Base-by-base conservation (phyloP, 164 flowering plant genomes). In the Chloranthus sessilifolius region DNA sequence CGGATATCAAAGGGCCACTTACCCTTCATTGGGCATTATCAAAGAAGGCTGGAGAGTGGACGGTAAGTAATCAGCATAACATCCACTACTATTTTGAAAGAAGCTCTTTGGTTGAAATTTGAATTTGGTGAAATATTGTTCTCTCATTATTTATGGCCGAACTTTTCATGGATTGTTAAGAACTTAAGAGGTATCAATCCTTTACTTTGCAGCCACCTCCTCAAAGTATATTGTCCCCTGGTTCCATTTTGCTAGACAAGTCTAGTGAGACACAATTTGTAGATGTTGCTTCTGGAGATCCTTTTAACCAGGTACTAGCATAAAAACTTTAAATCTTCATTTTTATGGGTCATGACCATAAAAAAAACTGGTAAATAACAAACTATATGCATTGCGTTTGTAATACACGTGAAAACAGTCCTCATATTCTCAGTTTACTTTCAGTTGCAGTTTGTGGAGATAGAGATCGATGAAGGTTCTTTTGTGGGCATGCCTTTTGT, bases 1-100 rank as follows among this genome's bases (percentile, higher is more conserved):
- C 99, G 51, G 81, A 88, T 72, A 36, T 75, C 43, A 38, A 66
- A 51, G 91, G 71, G 16, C 85, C 96, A 33, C 63, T 84, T 48
- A 73, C 63, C 30, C 88, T 92, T 62, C 99, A 88, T 61, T 92
- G 99, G 99, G 95, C 80, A 45, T 65, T 92, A 58, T 88, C 95
- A 43, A 68, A 65, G 66, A 70, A 50, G 3, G 56, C 73, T 64
- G 87, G 86, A 57, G 89, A 86, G 72, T 92, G 99, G 99, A 51
- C 58, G 89, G 99, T 88, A 75, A 69, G 77, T 27, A 24, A 49
- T 54, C 17, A 43, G 12, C 26, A 43, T 48, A 35, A 44, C 22
- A 43, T 37, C 28, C 23, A 19, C 41, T 16, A n/a, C n/a, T 16
- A 23, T 3, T 33, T 4, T 17, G 10, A 35, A 25, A 33, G 9